Conservation (phyloP, 1,139 yeast species). For the Saccharomyces pastorianus region DNA sequence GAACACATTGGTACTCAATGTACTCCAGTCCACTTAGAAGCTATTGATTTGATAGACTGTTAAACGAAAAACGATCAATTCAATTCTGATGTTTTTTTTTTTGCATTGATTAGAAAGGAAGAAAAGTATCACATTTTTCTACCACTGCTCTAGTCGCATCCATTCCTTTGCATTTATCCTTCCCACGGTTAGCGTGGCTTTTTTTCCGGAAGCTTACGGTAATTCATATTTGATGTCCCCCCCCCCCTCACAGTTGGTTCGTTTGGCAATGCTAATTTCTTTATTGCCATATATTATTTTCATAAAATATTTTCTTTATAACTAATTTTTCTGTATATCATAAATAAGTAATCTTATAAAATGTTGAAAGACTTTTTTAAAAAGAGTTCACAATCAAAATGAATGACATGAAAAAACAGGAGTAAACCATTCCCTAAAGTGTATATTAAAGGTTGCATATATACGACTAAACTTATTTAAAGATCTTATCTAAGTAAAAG, state of each 20-base stretch:
- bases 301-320: neutral
- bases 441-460: neutral
- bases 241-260: neutral
- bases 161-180: constrained; percentile 9
- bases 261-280: neutral
- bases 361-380: neutral
- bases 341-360: neutral
- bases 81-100: neutral
- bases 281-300: neutral
- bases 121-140: no score
- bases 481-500: neutral
- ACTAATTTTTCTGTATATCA: neutral
- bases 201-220: neutral
- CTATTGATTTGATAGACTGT: no score
- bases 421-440: neutral
- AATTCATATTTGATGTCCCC: neutral
- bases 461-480: neutral
- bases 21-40: no score
- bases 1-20: no score
- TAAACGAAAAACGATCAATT: neutral
- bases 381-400: no score
- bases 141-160: constrained; percentile 5
- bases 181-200: neutral
- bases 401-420: no score
- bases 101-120: neutral